phyloP scores from a whole-genome alignment of 2,329 filamentous ascomycete species.

The Arachnopeziza araneosa region DNA sequence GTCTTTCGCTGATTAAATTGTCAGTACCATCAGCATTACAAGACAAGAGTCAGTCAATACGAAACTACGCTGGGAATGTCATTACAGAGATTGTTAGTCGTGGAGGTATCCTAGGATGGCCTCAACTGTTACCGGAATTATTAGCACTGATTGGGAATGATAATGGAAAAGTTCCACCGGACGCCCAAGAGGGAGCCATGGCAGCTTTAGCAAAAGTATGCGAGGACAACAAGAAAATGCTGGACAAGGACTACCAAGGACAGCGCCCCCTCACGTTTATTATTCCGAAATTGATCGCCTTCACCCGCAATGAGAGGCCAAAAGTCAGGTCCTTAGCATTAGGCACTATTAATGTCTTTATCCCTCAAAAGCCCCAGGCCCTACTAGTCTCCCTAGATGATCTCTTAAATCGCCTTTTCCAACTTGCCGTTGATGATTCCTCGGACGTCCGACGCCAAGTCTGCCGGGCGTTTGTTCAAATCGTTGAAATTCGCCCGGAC shows the following conservation, averaged over 20 bases:
- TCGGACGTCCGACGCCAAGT: constrained; percentile 87
- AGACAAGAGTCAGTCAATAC: constrained; percentile 75
- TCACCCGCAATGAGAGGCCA: constrained; percentile 68
- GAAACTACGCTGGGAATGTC: constrained; percentile 85
- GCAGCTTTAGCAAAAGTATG: constrained; percentile 90
- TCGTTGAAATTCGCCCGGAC: constrained; percentile 85
- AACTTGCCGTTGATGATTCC: constrained; percentile 69
- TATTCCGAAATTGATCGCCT: constrained; percentile 84
- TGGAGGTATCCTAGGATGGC: constrained; percentile 85
- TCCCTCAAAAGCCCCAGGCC: constrained; percentile 76
- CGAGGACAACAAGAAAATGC: constrained; percentile 83
- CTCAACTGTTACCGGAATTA: constrained; percentile 79
- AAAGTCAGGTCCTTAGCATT: constrained; percentile 78
- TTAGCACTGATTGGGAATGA: constrained; percentile 72
- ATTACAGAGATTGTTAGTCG: constrained; percentile 86
- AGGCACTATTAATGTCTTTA: constrained; percentile 85
- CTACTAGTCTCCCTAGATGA: constrained; percentile 75
- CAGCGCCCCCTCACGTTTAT: constrained; percentile 83
- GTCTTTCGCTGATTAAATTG: constrained; percentile 71
- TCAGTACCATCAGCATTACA: constrained; percentile 74
- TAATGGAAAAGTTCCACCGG: constrained; percentile 57
- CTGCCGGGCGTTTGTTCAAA: constrained; percentile 85
- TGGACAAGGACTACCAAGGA: constrained; percentile 84
- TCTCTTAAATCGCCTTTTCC: constrained; percentile 77
- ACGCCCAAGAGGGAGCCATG: constrained; percentile 90